Percentiles rank a stretch among this genome's conserved stretches.
Evolutionary conservation across 768 basidiomycete species (phyloP).

Genomic region (Sistotremastrum suecicum): DNA sequence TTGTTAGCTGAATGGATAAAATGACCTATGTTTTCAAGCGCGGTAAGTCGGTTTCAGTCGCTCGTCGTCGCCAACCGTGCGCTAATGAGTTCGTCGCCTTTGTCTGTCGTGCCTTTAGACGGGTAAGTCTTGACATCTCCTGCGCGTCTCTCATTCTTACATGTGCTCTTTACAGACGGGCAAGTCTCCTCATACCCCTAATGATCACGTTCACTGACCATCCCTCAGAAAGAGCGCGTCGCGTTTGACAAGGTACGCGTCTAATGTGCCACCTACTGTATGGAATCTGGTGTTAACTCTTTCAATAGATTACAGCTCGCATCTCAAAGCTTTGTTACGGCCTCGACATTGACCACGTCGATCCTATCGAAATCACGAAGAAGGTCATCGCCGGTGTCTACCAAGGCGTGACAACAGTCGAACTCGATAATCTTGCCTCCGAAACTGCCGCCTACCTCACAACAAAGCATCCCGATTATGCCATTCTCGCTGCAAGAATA

Average conservation of each 20-base stretch:
- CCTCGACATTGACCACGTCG: slow-evolving; percentile 81
- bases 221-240: slow-evolving; percentile 74
- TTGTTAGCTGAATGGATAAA: no score
- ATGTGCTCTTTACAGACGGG: slow-evolving; percentile 7
- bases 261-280: slow-evolving; percentile 4
- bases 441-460: slow-evolving; percentile 97
- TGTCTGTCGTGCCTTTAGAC: slow-evolving; percentile 19
- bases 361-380: slow-evolving; percentile 86
- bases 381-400: slow-evolving; percentile 92
- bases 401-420: slow-evolving; percentile 90
- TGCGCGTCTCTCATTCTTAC: slow-evolving; percentile 13
- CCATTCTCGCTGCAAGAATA: slow-evolving; percentile 94
- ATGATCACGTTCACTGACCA: slow-evolving; percentile 7
- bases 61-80: background rate
- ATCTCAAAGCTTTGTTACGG: slow-evolving; percentile 92
- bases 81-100: slow-evolving; percentile 5
- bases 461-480: slow-evolving; percentile 95
- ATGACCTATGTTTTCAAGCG: slow-evolving; percentile 46
- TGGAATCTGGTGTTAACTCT: background rate
- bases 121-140: slow-evolving; percentile 26
- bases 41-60: slow-evolving; percentile 23
- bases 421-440: slow-evolving; percentile 93
- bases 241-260: slow-evolving; percentile 77
- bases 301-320: slow-evolving; percentile 62
- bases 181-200: slow-evolving; percentile 4